Conservation (phyloP, 2,329 filamentous ascomycete genomes). For the Rachicladosporium sp. region DNA sequence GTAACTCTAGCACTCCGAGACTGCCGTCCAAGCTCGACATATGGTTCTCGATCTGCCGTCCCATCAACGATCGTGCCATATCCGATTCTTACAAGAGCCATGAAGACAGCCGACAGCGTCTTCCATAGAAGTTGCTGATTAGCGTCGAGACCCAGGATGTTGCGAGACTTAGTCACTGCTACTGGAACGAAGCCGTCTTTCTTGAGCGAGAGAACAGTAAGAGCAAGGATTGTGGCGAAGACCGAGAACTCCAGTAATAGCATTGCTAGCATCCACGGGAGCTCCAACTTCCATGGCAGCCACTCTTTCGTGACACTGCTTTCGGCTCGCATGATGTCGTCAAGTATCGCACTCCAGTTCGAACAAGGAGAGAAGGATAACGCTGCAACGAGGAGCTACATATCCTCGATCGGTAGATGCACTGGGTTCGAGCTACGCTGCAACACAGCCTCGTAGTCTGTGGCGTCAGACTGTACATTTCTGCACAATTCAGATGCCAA, state of each 20-base stretch:
- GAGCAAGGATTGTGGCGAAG: background rate
- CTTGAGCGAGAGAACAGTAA: background rate
- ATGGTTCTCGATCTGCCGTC: background rate
- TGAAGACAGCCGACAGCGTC: background rate
- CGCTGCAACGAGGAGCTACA: no score
- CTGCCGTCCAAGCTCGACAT: background rate
- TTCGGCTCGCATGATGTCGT: no score
- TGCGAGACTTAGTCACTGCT: background rate
- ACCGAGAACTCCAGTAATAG: background rate
- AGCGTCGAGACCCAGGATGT: background rate
- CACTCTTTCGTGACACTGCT: background rate
- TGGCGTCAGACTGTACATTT: no score
- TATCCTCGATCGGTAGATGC: no score
- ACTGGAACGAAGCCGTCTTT: background rate
- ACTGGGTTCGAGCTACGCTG: no score
- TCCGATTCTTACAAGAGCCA: background rate
- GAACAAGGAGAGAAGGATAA: no score
- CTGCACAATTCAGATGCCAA: no score
- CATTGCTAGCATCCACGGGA: background rate
- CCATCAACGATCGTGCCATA: background rate
- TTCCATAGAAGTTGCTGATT: background rate
- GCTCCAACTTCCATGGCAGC: background rate
- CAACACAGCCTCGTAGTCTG: no score
- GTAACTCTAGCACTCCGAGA: background rate
- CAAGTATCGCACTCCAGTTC: no score